Conservation (phyloP, 1,284 basidiomycete species). For the Chondrostereum purpureum region DNA sequence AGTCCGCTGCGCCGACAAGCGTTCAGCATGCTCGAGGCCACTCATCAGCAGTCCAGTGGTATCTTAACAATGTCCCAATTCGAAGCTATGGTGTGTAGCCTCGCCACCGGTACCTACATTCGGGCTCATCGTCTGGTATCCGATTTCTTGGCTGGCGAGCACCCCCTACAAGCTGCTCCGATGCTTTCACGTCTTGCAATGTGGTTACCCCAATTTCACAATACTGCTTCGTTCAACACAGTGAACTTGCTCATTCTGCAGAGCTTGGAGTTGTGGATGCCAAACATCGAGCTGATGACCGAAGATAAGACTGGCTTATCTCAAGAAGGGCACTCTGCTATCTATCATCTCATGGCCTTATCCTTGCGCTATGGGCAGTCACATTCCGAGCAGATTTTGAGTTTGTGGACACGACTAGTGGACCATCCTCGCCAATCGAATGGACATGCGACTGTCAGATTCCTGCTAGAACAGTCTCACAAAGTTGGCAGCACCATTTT, state of each 20-base stretch:
- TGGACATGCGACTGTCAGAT: slow-evolving; percentile 76
- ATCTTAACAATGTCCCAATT: slow-evolving; percentile 63
- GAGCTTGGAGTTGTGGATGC: slow-evolving; percentile 76
- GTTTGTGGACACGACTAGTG: slow-evolving; percentile 75
- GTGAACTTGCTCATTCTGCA: slow-evolving; percentile 57
- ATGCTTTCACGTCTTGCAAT: slow-evolving; percentile 72
- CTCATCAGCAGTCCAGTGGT: slow-evolving; percentile 59
- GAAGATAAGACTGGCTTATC: slow-evolving; percentile 54
- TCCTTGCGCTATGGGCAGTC: slow-evolving; percentile 75
- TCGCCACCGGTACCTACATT: slow-evolving; percentile 72
- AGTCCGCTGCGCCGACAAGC: slow-evolving; percentile 67
- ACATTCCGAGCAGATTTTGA: slow-evolving; percentile 79
- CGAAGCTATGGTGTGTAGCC: slow-evolving; percentile 72
- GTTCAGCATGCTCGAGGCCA: slow-evolving; percentile 72
- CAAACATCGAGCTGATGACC: slow-evolving; percentile 64
- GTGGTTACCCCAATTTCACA: slow-evolving; percentile 67
- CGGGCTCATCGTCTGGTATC: slow-evolving; percentile 77
- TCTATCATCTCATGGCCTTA: slow-evolving; percentile 83
- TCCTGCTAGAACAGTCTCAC: slow-evolving; percentile 83
- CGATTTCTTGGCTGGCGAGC: slow-evolving; percentile 75
- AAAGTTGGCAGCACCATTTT: slow-evolving; percentile 78
- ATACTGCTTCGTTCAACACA: slow-evolving; percentile 37
- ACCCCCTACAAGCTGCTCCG: slow-evolving; percentile 61
- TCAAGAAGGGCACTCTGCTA: slow-evolving; percentile 54
- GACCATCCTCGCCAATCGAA: slow-evolving; percentile 67